Evolutionary conservation across 1,284 basidiomycete species (phyloP).

Genomic region (Meripilus lineatus): DNA sequence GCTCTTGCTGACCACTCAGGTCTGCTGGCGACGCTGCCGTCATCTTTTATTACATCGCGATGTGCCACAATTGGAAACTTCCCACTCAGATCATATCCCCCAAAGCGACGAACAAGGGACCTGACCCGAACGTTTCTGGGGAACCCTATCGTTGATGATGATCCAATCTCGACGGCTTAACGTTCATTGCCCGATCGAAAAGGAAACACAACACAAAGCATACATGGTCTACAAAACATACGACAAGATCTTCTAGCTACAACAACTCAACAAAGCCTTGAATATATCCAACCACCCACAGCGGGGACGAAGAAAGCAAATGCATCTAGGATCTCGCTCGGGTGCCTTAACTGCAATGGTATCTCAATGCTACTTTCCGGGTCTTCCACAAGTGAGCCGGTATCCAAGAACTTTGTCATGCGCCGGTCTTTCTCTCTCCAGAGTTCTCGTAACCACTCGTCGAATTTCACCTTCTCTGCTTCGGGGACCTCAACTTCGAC

Average conservation of each 20-base stretch:
- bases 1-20: too few relatives aligned
- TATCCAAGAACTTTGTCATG: conserved; percentile 60
- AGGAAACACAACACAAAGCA: background rate
- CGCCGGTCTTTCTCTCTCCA: conserved; percentile 85
- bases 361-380: conserved; percentile 40
- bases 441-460: conserved; percentile 74
- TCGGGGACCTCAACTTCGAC: conserved; percentile 61
- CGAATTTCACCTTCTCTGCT: conserved; percentile 69
- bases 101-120: too few relatives aligned
- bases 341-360: conserved; percentile 50
- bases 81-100: too few relatives aligned
- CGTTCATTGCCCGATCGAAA: too few relatives aligned
- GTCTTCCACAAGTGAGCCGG: conserved; percentile 33
- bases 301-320: conserved; percentile 70
- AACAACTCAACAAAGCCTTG: conserved; percentile 21
- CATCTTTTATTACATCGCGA: too few relatives aligned
- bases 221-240: too few relatives aligned
- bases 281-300: conserved; percentile 47
- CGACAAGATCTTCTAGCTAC: background rate
- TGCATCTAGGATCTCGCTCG: conserved; percentile 54
- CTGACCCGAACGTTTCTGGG: too few relatives aligned
- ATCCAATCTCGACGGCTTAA: too few relatives aligned
- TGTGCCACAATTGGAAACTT: too few relatives aligned
- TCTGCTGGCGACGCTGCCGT: too few relatives aligned
- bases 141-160: too few relatives aligned